phyloP scores from a whole-genome alignment of 176 grass and related monocot species.

The Eremochloa ophiuroides region DNA sequence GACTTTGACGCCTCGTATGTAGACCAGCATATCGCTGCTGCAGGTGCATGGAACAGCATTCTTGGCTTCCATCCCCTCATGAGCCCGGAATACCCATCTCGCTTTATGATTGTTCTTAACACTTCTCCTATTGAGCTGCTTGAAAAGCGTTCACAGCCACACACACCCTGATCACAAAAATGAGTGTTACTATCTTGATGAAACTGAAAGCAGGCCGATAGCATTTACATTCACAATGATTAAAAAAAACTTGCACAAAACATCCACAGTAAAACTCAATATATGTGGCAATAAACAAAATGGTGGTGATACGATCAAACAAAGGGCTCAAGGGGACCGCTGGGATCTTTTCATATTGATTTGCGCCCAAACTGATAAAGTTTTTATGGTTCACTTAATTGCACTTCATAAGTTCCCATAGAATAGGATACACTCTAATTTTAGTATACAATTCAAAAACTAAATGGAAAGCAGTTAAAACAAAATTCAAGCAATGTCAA shows the following conservation, averaged over 20 bases:
- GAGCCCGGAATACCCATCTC: constrained; percentile 68
- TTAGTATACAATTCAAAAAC: background rate
- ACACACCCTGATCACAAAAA: constrained; percentile 69
- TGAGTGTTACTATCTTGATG: constrained; percentile 8
- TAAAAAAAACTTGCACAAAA: background rate
- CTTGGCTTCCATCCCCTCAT: constrained; percentile 86
- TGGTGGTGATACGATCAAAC: too few relatives aligned
- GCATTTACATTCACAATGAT: background rate
- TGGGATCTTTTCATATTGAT: too few relatives aligned
- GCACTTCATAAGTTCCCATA: background rate
- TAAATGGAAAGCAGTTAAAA: background rate
- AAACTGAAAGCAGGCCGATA: background rate
- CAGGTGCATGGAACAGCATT: constrained; percentile 91
- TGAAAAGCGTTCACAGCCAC: constrained; percentile 79
- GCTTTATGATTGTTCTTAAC: constrained; percentile 57
- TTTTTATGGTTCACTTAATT: background rate
- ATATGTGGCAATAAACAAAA: background rate
- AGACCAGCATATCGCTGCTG: constrained; percentile 90
- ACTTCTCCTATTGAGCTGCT: constrained; percentile 74
- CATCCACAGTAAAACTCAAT: background rate
- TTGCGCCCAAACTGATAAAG: background rate
- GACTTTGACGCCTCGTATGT: constrained; percentile 88
- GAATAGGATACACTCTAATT: background rate
- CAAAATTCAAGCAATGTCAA: background rate
- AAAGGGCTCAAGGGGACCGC: too few relatives aligned